Percentiles rank a stretch among this genome's conserved stretches.
These are phyloP conservation scores for Botryotinia globosa DNA, from an alignment of 2,329 filamentous ascomycete genomes.

Conservation along the genomic window DNA sequence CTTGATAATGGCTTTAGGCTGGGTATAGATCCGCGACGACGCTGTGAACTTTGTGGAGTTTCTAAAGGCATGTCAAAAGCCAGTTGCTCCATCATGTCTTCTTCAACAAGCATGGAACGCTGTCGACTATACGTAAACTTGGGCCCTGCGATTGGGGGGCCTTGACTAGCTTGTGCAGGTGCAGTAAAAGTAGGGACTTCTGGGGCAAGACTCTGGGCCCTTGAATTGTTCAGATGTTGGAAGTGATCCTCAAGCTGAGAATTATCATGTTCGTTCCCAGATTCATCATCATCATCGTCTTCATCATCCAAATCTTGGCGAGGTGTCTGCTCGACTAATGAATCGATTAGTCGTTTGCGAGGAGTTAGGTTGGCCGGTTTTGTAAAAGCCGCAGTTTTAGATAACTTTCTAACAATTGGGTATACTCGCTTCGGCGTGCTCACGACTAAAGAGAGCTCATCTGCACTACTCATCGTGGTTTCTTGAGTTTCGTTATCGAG, in stretches of 20 bases:
- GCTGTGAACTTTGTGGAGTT: slow-evolving; percentile 22
- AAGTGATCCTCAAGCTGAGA: slow-evolving; percentile 18
- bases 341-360: slow-evolving; percentile 38
- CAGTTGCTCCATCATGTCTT: slow-evolving; percentile 36
- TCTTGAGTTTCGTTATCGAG: not conserved
- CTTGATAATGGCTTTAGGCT: slow-evolving; percentile 31
- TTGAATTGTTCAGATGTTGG: slow-evolving; percentile 14
- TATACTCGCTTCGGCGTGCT: not conserved
- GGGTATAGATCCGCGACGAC: slow-evolving; percentile 34
- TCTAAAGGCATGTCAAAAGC: slow-evolving; percentile 34
- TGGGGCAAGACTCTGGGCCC: slow-evolving; percentile 26
- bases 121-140: slow-evolving; percentile 39
- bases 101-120: slow-evolving; percentile 38
- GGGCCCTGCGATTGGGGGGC: slow-evolving; percentile 33
- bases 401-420: slow-evolving; percentile 17
- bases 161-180: slow-evolving; percentile 29
- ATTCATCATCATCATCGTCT: slow-evolving; percentile 20
- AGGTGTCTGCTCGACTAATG: slow-evolving; percentile 36
- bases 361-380: slow-evolving; percentile 25
- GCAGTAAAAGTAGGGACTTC: slow-evolving; percentile 18
- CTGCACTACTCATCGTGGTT: not conserved
- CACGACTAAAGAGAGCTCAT: slow-evolving; percentile 15
- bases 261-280: slow-evolving; percentile 19
- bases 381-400: slow-evolving; percentile 22
- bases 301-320: slow-evolving; percentile 21